These are phyloP conservation scores for Berberis thunbergii DNA, from an alignment of 164 flowering plant genomes.

Conservation along the genomic window DNA sequence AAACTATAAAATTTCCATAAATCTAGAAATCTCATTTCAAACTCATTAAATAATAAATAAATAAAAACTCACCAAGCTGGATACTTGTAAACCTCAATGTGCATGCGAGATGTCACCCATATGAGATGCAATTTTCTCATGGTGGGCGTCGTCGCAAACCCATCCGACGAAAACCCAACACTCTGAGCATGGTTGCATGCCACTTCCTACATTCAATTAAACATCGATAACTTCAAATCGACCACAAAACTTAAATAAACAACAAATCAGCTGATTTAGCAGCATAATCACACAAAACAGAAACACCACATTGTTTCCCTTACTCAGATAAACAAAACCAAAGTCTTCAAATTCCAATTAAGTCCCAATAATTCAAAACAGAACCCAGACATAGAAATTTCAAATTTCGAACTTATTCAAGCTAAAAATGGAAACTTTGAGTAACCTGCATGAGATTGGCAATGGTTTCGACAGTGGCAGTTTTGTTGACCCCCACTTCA, in stretches of 20 bases:
- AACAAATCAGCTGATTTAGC: no score
- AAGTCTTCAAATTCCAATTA: neutral
- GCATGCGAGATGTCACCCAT: constrained; percentile 99
- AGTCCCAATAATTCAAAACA: neutral
- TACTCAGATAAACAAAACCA: constrained; percentile 2
- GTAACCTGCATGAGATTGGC: no score
- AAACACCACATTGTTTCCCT: neutral
- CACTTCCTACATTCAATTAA: constrained; percentile 52
- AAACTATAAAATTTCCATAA: neutral
- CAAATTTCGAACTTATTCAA: no score
- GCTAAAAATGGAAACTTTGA: no score
- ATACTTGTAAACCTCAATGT: constrained; percentile 89
- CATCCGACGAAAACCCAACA: constrained; percentile 94
- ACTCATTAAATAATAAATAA: neutral
- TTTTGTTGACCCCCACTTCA: no score
- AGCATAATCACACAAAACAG: neutral
- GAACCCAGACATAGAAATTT: no score
- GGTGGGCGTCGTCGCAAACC: constrained; percentile 81
- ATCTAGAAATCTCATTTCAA: neutral
- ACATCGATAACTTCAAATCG: neutral
- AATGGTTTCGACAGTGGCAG: no score
- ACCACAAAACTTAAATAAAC: neutral
- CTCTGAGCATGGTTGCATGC: constrained; percentile 95
- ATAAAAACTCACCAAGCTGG: constrained; percentile 75
- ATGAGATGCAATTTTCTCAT: constrained; percentile 94